Conservation (phyloP, 352 stramenopile genomes). For the Pythium chondricola region DNA sequence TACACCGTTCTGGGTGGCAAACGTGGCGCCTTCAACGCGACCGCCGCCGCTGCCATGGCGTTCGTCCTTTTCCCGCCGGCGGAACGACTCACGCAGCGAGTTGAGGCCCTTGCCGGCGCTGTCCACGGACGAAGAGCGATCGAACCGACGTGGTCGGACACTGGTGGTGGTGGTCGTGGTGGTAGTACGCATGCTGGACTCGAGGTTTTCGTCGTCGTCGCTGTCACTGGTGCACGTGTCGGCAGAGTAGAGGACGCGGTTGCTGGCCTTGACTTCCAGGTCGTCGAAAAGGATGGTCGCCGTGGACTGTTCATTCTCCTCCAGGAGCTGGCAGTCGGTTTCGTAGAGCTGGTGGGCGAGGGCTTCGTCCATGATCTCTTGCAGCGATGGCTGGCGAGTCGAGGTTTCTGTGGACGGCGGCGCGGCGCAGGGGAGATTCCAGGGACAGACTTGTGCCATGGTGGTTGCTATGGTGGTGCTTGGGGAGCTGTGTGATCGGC, state of each 20-base stretch:
- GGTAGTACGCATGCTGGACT: background rate
- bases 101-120: constrained; percentile 36
- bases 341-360: constrained; percentile 57
- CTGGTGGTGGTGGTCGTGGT: background rate
- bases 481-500: too few relatives aligned
- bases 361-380: constrained; percentile 72
- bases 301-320: constrained; percentile 27
- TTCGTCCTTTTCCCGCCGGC: constrained; percentile 45
- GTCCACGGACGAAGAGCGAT: constrained; percentile 24
- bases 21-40: constrained; percentile 38
- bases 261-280: constrained; percentile 22
- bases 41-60: constrained; percentile 45
- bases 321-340: constrained; percentile 36
- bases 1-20: constrained; percentile 65
- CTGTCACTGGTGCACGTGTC: constrained; percentile 17
- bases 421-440: too few relatives aligned
- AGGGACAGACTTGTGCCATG: too few relatives aligned
- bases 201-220: constrained; percentile 2
- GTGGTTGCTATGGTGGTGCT: too few relatives aligned
- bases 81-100: constrained; percentile 46
- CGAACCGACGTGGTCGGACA: constrained; percentile 13
- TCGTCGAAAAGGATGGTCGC: constrained; percentile 20
- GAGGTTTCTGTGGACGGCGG: too few relatives aligned
- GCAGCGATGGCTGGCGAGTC: constrained; percentile 22
- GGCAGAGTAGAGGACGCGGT: constrained; percentile 31